Evolutionary conservation across 192 early-diverging fungal genomes (phyloP).

Genomic region (Coemansia nantahalensis): DNA sequence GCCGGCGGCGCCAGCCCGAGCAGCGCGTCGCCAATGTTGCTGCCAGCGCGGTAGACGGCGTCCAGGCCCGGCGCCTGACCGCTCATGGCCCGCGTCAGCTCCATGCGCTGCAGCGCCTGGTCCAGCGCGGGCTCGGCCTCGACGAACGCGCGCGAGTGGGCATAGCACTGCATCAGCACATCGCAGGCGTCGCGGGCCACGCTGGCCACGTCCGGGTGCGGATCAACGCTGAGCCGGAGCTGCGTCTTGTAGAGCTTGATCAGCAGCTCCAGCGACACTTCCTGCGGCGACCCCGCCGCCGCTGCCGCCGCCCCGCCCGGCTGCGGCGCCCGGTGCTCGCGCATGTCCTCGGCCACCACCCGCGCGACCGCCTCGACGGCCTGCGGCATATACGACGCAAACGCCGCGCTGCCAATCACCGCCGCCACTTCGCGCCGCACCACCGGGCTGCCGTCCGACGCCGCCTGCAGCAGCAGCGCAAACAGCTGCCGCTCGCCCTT

Average conservation of each 20-base stretch:
- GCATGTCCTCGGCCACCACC: constrained; percentile 49
- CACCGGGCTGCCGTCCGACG: constrained; percentile 81
- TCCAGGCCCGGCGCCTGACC: constrained; percentile 34
- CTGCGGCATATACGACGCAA: constrained; percentile 59
- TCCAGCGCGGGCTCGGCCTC: constrained; percentile 31
- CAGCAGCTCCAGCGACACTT: constrained; percentile 34
- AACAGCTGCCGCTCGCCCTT: constrained; percentile 65
- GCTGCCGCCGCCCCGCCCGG: neutral
- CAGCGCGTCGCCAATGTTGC: constrained; percentile 37
- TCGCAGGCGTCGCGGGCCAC: constrained; percentile 75
- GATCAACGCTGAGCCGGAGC: constrained; percentile 77
- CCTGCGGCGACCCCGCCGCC: constrained; percentile 19
- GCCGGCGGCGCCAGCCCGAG: constrained; percentile 17
- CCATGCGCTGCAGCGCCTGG: constrained; percentile 34
- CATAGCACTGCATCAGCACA: constrained; percentile 49
- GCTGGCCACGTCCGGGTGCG: constrained; percentile 72
- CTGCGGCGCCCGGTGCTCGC: constrained; percentile 12
- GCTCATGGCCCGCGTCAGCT: constrained; percentile 27
- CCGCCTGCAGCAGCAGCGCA: constrained; percentile 57
- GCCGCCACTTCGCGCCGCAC: constrained; percentile 87
- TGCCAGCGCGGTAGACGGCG: constrained; percentile 12
- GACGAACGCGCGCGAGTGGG: constrained; percentile 40
- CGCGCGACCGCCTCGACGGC: constrained; percentile 66
- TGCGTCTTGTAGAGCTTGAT: constrained; percentile 80
- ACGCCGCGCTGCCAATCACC: constrained; percentile 70